phyloP scores from a whole-genome alignment of 129 eudicot species.

The Artemisia argyi region DNA sequence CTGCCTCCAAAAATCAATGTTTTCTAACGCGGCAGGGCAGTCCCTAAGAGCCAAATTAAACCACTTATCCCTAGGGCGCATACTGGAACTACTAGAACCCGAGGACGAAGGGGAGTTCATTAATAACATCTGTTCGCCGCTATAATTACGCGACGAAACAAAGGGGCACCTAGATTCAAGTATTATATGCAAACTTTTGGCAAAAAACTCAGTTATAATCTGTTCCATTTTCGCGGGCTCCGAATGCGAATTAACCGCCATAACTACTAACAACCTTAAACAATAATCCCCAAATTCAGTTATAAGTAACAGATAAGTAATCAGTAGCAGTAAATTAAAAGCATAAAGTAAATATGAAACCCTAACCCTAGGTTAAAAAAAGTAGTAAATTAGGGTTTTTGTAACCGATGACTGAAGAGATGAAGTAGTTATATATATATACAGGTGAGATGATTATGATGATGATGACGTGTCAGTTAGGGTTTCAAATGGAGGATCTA shows the following conservation, averaged over 20 bases:
- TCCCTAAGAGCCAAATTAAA: constrained; percentile 75
- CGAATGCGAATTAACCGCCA: constrained; percentile 50
- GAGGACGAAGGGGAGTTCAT: constrained; percentile 71
- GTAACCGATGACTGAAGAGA: no score
- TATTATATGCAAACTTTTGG: constrained; percentile 77
- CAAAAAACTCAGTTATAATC: constrained; percentile 76
- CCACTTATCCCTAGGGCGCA: constrained; percentile 80
- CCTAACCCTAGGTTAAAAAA: no score
- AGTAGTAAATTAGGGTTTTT: background rate
- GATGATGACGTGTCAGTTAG: no score
- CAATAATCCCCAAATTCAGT: background rate
- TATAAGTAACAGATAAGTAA: background rate
- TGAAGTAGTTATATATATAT: no score
- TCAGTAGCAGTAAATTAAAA: background rate
- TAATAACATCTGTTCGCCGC: constrained; percentile 58
- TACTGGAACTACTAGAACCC: constrained; percentile 62
- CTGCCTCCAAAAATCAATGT: constrained; percentile 77
- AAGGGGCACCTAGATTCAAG: constrained; percentile 81
- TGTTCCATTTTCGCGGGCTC: constrained; percentile 86
- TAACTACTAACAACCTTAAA: background rate
- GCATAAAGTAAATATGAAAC: background rate
- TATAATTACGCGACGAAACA: constrained; percentile 71
- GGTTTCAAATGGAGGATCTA: no score
- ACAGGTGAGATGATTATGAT: no score
- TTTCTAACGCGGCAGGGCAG: constrained; percentile 88